Conservation (phyloP, 1,284 basidiomycete species). For the Cystobasidium slooffiae region DNA sequence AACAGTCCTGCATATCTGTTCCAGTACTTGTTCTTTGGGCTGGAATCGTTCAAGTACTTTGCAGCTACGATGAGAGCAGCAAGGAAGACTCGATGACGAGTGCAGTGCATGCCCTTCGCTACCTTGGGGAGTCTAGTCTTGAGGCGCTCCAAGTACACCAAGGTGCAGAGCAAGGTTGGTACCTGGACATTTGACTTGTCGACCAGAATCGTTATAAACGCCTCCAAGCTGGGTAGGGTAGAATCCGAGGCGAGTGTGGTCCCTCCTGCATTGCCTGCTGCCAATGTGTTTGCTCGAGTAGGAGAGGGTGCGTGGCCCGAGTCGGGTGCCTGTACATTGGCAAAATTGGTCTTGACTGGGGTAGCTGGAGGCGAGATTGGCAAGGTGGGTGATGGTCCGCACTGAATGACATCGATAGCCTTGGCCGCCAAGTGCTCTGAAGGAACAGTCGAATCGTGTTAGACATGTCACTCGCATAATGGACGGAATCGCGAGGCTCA, state of each 20-base stretch:
- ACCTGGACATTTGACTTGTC: slow-evolving; percentile 87
- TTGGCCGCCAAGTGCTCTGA: slow-evolving; percentile 67
- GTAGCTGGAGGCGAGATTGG: slow-evolving; percentile 53
- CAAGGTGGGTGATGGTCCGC: slow-evolving; percentile 48
- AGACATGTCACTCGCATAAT: background rate
- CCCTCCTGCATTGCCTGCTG: slow-evolving; percentile 4
- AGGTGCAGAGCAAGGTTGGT: slow-evolving; percentile 85
- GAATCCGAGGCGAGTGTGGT: slow-evolving; percentile 36
- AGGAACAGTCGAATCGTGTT: background rate
- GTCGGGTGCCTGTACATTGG: slow-evolving; percentile 54
- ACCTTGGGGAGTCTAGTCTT: slow-evolving; percentile 77
- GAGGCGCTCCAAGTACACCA: slow-evolving; percentile 90
- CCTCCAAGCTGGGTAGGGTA: slow-evolving; percentile 73
- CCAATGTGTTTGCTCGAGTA: background rate
- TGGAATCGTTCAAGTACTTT: slow-evolving; percentile 83
- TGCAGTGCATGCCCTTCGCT: slow-evolving; percentile 90
- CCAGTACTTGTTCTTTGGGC: slow-evolving; percentile 90
- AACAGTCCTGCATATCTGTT: slow-evolving; percentile 72
- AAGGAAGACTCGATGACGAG: slow-evolving; percentile 91
- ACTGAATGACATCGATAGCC: slow-evolving; percentile 66
- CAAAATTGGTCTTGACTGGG: slow-evolving; percentile 53
- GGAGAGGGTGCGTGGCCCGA: slow-evolving; percentile 47
- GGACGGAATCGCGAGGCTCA: slow-evolving; percentile 37
- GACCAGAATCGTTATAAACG: slow-evolving; percentile 85
- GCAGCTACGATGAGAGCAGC: slow-evolving; percentile 93